Evolutionary conservation across 805 yeast genomes (phyloP), one percentile per base, ranked within the genome.

Genomic region (Jamesozyma piceae): DNA sequence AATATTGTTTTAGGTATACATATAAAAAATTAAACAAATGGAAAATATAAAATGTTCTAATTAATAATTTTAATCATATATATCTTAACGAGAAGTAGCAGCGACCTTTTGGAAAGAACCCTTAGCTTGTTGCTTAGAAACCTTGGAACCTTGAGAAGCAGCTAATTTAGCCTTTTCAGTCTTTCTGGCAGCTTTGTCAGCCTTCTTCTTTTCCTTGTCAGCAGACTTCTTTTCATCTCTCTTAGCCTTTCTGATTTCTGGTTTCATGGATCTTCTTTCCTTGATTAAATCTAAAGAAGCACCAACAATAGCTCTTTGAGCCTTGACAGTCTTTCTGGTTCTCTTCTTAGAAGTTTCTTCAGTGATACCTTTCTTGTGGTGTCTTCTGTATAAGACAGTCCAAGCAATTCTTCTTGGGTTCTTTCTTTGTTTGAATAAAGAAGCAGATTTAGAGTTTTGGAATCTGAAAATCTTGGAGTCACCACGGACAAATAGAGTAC

Each of bases 341-440:
- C 95, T 86, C 83, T 86, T 94, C 84, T 87, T 92, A 72, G 94
- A 63, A 62, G 84, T 86, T 78, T 92, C 98, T 80, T 92, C 99
- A 67, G 96, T 81, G 70, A 90, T 80, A 78, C 99, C 99, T 79
- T 92, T 92, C 84, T 87, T 88, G 95, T 92, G 97, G 78, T 90
- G 96, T 77, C 95, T 86, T 82, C 99, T 90, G 90, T 77, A 92
- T 66, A 92, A 80, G 67, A 90, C 97, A 60, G 99, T 92, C 99
- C 99, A 92, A 56, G 97, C 81, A 71, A 92, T 81, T 82, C 96
- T 85, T 82, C 99, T 89, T 77, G 99, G 99, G 89, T 92, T 92
- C 95, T 92, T 92, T 83, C 97, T 88, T 80, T 92, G 99, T 69
- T 82, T 80, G 92, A 92, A 92, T 67, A 92, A 82, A 69, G 97